Conservation (phyloP, 345 rosid genomes). For the Hibiscus syriacus region DNA sequence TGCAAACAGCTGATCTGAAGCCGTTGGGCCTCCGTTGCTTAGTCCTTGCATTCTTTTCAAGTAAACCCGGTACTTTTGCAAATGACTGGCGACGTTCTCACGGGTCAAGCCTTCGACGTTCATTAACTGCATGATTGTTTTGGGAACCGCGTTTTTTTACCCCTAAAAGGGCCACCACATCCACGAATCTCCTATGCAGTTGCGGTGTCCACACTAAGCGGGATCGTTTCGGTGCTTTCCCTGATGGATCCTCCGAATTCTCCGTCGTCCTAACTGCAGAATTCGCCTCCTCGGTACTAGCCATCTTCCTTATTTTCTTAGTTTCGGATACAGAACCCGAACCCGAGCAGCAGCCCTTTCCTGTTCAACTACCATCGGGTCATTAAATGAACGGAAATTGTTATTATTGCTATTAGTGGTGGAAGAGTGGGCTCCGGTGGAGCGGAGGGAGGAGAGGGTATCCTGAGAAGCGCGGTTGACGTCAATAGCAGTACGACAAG, state of each 20-base stretch:
- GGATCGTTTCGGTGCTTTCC: constrained; percentile 60
- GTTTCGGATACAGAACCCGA: constrained; percentile 47
- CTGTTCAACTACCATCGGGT: constrained; percentile 32
- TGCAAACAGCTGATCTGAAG: constrained; percentile 72
- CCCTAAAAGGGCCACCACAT: constrained; percentile 83
- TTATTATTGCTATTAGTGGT: constrained; percentile 17
- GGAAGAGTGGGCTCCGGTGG: constrained; percentile 23
- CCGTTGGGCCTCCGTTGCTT: constrained; percentile 48
- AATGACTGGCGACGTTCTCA: constrained; percentile 91
- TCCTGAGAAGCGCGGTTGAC: constrained; percentile 66
- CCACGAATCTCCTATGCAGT: constrained; percentile 92
- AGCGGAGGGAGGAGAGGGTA: constrained; percentile 54
- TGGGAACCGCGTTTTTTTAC: constrained; percentile 88
- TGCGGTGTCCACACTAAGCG: constrained; percentile 98
- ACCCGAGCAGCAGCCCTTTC: constrained; percentile 45
- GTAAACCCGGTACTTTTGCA: constrained; percentile 88
- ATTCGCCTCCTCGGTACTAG: constrained; percentile 65
- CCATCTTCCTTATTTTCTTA: constrained; percentile 51
- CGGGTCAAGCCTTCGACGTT: constrained; percentile 92
- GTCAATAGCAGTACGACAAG: constrained; percentile 43
- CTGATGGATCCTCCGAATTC: constrained; percentile 56
- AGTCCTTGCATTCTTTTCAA: constrained; percentile 86
- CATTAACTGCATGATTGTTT: constrained; percentile 99
- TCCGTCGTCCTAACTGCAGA: constrained; percentile 44
- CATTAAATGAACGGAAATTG: constrained; percentile 30